phyloP scores from a whole-genome alignment of 2,329 filamentous ascomycete species.

The Colletotrichum liriopes region DNA sequence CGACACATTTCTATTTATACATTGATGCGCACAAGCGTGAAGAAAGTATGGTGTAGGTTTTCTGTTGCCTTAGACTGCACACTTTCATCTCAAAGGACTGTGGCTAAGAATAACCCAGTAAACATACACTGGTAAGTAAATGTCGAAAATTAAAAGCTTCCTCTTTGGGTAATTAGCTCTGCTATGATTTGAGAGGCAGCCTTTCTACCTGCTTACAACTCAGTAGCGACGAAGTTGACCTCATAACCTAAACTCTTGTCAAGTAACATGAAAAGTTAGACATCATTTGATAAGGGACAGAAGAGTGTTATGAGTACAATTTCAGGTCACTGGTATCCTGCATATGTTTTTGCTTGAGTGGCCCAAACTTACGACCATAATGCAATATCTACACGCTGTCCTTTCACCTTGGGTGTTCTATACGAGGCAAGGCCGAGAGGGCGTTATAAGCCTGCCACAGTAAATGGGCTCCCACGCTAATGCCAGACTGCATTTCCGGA shows the following conservation, averaged over 20 bases:
- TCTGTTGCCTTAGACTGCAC: background rate
- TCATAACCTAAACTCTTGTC: background rate
- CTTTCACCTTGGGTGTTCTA: background rate
- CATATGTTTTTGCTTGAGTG: background rate
- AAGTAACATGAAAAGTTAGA: background rate
- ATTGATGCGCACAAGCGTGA: background rate
- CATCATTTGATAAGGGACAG: accelerated
- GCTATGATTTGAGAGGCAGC: background rate
- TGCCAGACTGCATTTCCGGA: background rate
- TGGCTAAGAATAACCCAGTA: background rate
- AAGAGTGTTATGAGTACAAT: background rate
- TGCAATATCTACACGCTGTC: background rate
- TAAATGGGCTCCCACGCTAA: background rate
- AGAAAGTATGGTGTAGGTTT: background rate
- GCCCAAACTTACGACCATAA: background rate
- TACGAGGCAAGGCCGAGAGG: background rate
- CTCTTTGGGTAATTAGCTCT: background rate
- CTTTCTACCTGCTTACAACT: background rate
- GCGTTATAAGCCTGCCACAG: background rate
- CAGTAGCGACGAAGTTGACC: background rate
- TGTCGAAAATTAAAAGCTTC: background rate
- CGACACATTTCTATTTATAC: background rate
- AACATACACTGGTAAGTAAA: background rate
- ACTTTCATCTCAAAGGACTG: background rate
- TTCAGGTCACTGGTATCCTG: background rate